Evolutionary conservation across 768 basidiomycete genomes (phyloP).

Genomic region (Tephrocybe sp.): DNA sequence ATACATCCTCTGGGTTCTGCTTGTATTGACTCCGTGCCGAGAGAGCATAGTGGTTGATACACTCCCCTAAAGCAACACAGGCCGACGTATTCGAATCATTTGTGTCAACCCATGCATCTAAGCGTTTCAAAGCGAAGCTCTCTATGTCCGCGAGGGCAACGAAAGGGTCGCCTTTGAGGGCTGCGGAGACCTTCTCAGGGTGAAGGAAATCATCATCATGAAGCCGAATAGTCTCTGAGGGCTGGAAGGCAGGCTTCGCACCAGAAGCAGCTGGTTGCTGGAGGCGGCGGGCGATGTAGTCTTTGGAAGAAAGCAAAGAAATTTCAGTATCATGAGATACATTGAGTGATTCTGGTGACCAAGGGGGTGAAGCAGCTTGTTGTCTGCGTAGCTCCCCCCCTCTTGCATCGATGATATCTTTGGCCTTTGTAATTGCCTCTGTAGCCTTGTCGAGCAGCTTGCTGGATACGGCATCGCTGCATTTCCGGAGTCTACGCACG

Average conservation of each 20-base stretch:
- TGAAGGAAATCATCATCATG: conserved; percentile 12
- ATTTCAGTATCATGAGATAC: conserved; percentile 29
- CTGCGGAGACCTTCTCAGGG: background rate
- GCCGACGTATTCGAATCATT: conserved; percentile 15
- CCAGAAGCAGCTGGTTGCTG: background rate
- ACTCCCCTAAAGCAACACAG: conserved; percentile 24
- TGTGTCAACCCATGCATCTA: conserved; percentile 32
- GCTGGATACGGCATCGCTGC: conserved; percentile 24
- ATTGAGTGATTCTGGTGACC: conserved; percentile 25
- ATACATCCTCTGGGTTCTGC: conserved; percentile 37
- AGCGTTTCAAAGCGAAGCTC: conserved; percentile 23
- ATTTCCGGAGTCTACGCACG: conserved; percentile 35
- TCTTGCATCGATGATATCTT: conserved; percentile 27
- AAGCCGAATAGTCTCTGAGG: conserved; percentile 19
- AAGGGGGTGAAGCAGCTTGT: conserved; percentile 23
- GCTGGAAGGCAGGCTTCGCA: conserved; percentile 13
- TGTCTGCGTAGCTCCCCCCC: conserved; percentile 30
- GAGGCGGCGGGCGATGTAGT: conserved; percentile 25
- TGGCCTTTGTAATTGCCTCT: conserved; percentile 18
- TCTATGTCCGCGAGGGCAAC: conserved; percentile 38
- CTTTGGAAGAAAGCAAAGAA: conserved; percentile 27
- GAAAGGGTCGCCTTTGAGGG: conserved; percentile 11
- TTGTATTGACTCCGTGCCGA: conserved; percentile 25
- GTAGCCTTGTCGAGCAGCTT: conserved; percentile 19
- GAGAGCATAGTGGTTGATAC: conserved; percentile 24